Conservation (phyloP, 257 asterid species). For the Coffea canephora region DNA sequence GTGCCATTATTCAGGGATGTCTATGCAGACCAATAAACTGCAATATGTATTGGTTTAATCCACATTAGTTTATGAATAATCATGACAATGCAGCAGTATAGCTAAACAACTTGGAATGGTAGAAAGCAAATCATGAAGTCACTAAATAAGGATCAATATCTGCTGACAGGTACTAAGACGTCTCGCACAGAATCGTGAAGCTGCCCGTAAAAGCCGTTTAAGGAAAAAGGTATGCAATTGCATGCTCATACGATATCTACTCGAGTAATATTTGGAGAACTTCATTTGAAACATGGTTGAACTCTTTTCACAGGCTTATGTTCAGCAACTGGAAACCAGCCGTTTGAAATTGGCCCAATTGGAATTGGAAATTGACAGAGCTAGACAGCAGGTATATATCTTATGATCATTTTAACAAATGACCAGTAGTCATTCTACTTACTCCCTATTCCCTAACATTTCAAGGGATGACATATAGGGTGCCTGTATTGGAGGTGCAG, state of each 20-base stretch:
- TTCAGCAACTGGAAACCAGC: constrained; percentile 82
- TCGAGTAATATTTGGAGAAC: neutral
- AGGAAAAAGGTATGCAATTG: constrained; percentile 65
- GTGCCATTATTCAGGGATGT: neutral
- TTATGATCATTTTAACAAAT: neutral
- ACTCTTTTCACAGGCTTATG: constrained; percentile 64
- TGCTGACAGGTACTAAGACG: constrained; percentile 65
- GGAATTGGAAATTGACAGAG: constrained; percentile 82
- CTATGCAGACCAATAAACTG: neutral
- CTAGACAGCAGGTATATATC: constrained; percentile 58
- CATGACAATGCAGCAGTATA: neutral
- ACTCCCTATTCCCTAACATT: neutral
- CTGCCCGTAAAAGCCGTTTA: constrained; percentile 87
- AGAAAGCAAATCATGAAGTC: neutral
- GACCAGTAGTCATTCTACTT: neutral
- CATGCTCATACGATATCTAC: neutral
- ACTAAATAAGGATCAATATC: neutral
- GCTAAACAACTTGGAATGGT: neutral
- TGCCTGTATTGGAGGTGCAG: constrained; percentile 46
- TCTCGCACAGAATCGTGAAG: constrained; percentile 91
- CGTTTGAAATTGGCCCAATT: constrained; percentile 87
- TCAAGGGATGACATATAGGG: constrained; percentile 42
- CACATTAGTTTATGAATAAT: no score
- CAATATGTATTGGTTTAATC: neutral
- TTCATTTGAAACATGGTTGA: neutral